Evolutionary conservation across 345 rosid species (phyloP), one percentile per base, ranked within the genome.

Genomic region (Citrus unshiu): DNA sequence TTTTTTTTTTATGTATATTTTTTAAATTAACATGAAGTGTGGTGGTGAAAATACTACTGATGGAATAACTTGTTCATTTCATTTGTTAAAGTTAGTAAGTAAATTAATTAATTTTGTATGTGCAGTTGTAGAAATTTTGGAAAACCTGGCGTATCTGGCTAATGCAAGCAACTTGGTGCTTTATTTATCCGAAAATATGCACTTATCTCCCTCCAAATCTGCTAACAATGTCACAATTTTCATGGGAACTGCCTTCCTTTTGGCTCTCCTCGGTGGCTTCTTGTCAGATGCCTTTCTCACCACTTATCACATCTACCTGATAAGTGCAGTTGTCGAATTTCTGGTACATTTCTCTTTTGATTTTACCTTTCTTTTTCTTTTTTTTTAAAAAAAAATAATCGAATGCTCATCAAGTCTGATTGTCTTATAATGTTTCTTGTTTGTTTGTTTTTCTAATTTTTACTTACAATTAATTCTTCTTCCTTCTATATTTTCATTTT

Each of bases 191-290:
- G 80, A 91, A 21, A 81, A 81, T 88, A 88, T 91, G 97, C 91
- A 91, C 81, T 84, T 91, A 29, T 91, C 97, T 59, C 93, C 91
- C 9, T 86, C 93, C 0, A 90, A 87, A 85, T 84, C 97, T 6
- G 97, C 97, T 9, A 90, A 89, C 65, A 83, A 86, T 75, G 95
- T 91, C 82, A 91, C 97, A 57, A 91, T 87, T 79, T 93, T 93
- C 93, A 91, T 93, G 95, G 97, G 97, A 35, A 93, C 97, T 10
- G 90, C 97, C 74, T 93, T 93, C 80, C 91, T 93, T 73, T 80
- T 90, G 74, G 93, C 95, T 78, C 93, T 93, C 66, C 93, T 90
- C 40, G 97, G 97, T 2, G 97, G 97, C 69, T 93, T 93, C 88
- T 88, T 91, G 29, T 89, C 97, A 9, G 97, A 93, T 29, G 91